phyloP scores from a whole-genome alignment of 2,329 filamentous ascomycete genomes.

The Emergomyces africanus region DNA sequence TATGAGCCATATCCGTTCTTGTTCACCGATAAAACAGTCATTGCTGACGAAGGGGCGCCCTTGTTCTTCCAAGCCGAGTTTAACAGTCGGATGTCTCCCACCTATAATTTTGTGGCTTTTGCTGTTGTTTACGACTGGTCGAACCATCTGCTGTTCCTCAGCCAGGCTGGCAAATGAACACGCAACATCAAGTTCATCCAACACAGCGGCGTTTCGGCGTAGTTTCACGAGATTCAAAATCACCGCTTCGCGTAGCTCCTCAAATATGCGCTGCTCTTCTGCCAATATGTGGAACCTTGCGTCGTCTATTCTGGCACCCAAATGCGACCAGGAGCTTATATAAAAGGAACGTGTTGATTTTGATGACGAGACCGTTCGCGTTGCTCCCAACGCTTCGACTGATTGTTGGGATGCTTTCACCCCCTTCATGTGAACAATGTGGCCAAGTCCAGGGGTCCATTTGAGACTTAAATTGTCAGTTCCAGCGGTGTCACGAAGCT shows the following conservation, averaged over 20 bases:
- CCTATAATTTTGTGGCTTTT: slow-evolving; percentile 64
- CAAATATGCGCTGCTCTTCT: slow-evolving; percentile 75
- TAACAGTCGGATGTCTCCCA: slow-evolving; percentile 86
- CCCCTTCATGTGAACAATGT: slow-evolving; percentile 82
- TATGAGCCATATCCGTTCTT: slow-evolving; percentile 55
- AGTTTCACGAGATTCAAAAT: slow-evolving; percentile 73
- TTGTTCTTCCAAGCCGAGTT: slow-evolving; percentile 63
- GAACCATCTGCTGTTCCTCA: slow-evolving; percentile 55
- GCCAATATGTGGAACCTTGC: slow-evolving; percentile 62
- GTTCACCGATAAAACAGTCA: slow-evolving; percentile 70
- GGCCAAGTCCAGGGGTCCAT: slow-evolving; percentile 77
- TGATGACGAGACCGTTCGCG: slow-evolving; percentile 58
- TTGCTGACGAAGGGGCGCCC: slow-evolving; percentile 76
- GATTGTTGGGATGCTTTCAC: slow-evolving; percentile 47
- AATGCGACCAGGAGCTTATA: slow-evolving; percentile 65
- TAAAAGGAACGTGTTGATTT: slow-evolving; percentile 80
- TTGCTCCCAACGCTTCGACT: slow-evolving; percentile 31
- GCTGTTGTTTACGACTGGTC: slow-evolving; percentile 56
- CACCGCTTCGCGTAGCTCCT: slow-evolving; percentile 59
- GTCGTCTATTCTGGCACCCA: slow-evolving; percentile 70
- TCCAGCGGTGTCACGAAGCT: slow-evolving; percentile 48
- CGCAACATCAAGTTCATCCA: slow-evolving; percentile 86
- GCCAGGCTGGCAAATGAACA: slow-evolving; percentile 76
- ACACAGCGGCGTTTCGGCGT: slow-evolving; percentile 74
- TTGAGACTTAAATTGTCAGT: slow-evolving; percentile 60